These are phyloP conservation scores for Climacium dendroides DNA, from an alignment of 225 moss, liverwort and hornwort genomes.

Conservation along the genomic window DNA sequence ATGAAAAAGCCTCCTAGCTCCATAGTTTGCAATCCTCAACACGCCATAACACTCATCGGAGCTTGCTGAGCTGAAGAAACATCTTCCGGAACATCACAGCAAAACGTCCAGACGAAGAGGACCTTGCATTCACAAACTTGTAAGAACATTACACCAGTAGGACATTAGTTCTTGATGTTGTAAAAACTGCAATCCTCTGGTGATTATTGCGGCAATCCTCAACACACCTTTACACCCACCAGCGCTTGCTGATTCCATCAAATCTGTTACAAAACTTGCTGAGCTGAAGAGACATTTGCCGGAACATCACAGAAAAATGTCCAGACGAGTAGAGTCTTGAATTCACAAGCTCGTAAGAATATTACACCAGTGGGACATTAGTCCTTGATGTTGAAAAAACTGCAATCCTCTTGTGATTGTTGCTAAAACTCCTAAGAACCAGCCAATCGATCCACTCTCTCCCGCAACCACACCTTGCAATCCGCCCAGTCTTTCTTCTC, in stretches of 20 bases:
- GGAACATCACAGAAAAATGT: not conserved
- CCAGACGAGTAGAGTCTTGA: not conserved
- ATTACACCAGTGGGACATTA: not conserved
- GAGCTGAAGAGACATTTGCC: not conserved
- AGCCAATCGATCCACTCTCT: not conserved
- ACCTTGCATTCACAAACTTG: not conserved
- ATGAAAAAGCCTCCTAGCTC: not conserved
- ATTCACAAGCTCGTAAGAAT: no score
- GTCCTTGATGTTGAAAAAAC: no score
- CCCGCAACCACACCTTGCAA: not conserved
- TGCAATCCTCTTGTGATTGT: not conserved
- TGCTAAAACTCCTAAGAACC: not conserved
- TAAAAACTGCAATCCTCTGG: not conserved
- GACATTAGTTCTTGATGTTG: not conserved
- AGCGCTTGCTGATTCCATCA: not conserved
- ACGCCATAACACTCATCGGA: no score
- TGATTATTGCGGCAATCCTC: not conserved
- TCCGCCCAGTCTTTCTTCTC: not conserved
- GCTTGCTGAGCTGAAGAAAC: not conserved
- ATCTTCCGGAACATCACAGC: not conserved
- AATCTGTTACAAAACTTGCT: not conserved
- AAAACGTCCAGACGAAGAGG: not conserved
- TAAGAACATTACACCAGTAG: not conserved
- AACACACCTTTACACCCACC: not conserved
- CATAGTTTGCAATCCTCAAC: not conserved